These are phyloP conservation scores for Mucor mucedo DNA, from an alignment of 371 early-diverging fungal species.

Conservation along the genomic window DNA sequence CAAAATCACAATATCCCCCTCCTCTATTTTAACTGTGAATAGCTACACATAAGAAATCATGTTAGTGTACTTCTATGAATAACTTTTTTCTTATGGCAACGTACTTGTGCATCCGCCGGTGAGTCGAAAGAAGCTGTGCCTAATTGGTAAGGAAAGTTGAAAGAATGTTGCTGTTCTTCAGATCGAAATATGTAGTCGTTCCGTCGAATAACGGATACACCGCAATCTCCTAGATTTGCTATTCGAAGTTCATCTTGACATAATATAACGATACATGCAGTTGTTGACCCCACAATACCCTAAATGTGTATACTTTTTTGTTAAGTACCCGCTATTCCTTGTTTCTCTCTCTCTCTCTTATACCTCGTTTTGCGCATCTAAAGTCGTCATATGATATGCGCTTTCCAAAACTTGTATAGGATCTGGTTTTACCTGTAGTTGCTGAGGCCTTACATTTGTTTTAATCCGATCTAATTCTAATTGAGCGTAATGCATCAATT, in stretches of 20 bases:
- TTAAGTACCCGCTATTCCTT: background rate
- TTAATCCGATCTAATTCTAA: constrained; percentile 72
- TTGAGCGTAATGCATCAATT: constrained; percentile 89
- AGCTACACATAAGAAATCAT: constrained; percentile 11
- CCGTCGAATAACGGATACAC: constrained; percentile 81
- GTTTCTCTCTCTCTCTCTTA: background rate
- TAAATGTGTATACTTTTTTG: constrained; percentile 15
- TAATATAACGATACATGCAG: constrained; percentile 85
- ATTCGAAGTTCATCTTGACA: constrained; percentile 88
- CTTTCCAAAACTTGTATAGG: constrained; percentile 75
- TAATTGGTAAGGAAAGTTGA: constrained; percentile 80
- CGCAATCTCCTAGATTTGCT: constrained; percentile 93
- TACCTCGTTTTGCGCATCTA: constrained; percentile 71
- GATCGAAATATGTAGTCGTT: constrained; percentile 86
- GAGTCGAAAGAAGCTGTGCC: constrained; percentile 67
- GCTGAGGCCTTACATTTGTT: constrained; percentile 34
- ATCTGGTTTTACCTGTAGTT: constrained; percentile 24
- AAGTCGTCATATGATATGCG: constrained; percentile 70
- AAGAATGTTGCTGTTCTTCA: constrained; percentile 85
- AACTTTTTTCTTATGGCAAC: background rate
- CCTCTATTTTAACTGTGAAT: constrained; percentile 76
- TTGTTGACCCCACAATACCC: constrained; percentile 86
- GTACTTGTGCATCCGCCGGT: constrained; percentile 72
- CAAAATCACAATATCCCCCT: constrained; percentile 75
- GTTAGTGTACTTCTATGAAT: background rate